Evolutionary conservation across 1,284 basidiomycete species (phyloP).

Genomic region (Tilletia horrida): DNA sequence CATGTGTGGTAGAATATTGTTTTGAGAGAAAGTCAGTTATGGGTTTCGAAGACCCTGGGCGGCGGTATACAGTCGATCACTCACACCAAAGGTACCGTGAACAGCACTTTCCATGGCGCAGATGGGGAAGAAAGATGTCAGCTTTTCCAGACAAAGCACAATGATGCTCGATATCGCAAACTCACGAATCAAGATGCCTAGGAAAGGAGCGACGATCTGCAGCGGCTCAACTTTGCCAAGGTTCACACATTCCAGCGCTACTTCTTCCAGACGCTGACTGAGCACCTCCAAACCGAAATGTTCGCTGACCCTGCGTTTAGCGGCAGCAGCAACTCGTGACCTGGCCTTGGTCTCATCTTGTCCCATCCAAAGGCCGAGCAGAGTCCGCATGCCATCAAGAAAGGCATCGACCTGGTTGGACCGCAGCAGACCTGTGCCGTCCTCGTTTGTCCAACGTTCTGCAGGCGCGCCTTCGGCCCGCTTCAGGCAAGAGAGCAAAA

Average conservation of each 20-base stretch:
- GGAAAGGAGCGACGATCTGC: conserved; percentile 1
- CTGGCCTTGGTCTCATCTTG: conserved; percentile 56
- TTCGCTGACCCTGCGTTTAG: conserved; percentile 63
- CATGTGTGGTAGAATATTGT: too few species aligned
- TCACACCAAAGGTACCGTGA: not conserved
- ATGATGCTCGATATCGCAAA: too few species aligned
- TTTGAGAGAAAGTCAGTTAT: not conserved
- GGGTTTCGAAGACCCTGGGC: not conserved
- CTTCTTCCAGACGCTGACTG: conserved; percentile 64
- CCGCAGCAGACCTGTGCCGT: conserved; percentile 68
- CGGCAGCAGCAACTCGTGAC: conserved; percentile 60
- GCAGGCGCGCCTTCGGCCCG: not conserved
- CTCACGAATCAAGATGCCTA: conserved; percentile 7
- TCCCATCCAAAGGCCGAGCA: conserved; percentile 61
- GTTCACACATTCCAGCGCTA: conserved; percentile 59
- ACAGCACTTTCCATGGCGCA: not conserved
- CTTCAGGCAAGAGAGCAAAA: conserved; percentile 2
- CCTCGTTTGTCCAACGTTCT: conserved; percentile 10
- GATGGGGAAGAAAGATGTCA: not conserved
- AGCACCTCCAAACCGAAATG: conserved; percentile 67
- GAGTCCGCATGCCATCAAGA: conserved; percentile 66
- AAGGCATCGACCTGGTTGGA: conserved; percentile 65
- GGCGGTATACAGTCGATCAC: not conserved
- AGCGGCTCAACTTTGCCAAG: not conserved
- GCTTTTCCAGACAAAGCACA: not conserved